These are phyloP conservation scores for Cyclotella baltica DNA, from an alignment of 108 stramenopile species.

Conservation along the genomic window DNA sequence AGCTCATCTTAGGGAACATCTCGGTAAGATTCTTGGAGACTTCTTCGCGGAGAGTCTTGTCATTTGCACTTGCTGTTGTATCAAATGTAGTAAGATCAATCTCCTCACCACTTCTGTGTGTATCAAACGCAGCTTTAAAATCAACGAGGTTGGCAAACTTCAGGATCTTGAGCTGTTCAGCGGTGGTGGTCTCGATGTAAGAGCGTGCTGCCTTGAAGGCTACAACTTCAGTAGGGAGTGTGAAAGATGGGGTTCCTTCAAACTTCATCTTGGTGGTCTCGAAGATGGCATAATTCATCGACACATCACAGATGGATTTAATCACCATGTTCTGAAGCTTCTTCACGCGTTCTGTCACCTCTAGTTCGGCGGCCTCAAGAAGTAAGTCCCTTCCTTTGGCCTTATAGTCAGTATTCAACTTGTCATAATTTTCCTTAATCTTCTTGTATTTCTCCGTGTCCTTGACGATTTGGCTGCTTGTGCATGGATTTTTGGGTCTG, in stretches of 20 bases:
- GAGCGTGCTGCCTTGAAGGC: neutral
- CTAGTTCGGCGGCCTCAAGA: neutral
- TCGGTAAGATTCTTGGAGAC: neutral
- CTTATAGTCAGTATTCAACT: neutral
- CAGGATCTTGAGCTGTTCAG: neutral
- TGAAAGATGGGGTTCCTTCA: neutral
- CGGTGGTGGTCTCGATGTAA: neutral
- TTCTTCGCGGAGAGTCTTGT: neutral
- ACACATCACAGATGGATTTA: neutral
- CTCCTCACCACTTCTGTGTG: neutral
- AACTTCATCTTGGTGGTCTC: neutral
- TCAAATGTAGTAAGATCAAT: neutral
- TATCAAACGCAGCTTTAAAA: neutral
- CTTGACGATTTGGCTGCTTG: neutral
- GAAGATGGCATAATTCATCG: neutral
- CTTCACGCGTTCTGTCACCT: neutral
- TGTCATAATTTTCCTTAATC: conserved; percentile 4
- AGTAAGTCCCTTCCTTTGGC: neutral
- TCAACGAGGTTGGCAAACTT: neutral
- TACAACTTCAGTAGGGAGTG: neutral
- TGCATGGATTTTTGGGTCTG: conserved; percentile 4
- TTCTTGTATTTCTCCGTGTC: conserved; percentile 6
- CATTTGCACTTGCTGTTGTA: neutral
- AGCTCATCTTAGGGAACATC: neutral
- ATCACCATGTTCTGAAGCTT: neutral